A percentile compares a stretch with the other conserved stretches of the same genome.
These are phyloP conservation scores for Deakozyma indianensis DNA, from an alignment of 805 yeast genomes.

Conservation along the genomic window DNA sequence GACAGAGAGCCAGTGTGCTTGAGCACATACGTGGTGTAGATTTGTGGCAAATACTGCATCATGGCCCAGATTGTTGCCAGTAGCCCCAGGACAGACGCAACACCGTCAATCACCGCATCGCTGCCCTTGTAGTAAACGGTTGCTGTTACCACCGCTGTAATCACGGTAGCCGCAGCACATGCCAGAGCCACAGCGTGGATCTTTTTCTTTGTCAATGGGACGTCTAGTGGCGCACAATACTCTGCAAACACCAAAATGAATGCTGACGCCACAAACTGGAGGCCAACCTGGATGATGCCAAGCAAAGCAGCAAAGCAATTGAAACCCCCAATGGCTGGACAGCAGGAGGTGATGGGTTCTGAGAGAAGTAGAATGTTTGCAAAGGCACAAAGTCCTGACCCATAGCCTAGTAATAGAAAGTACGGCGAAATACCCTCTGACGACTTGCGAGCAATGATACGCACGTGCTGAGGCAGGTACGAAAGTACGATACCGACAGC, in stretches of 20 bases:
- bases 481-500: constrained; percentile 56
- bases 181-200: constrained; percentile 9
- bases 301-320: constrained; percentile 15
- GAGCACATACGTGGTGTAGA: constrained; percentile 49
- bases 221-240: constrained; percentile 11
- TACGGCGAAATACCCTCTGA: constrained; percentile 70
- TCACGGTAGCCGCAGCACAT: constrained; percentile 10
- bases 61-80: constrained; percentile 49
- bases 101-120: constrained; percentile 18
- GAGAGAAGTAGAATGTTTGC: constrained; percentile 53
- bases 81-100: constrained; percentile 48
- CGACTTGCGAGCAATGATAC: constrained; percentile 41
- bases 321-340: constrained; percentile 19
- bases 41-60: constrained; percentile 69
- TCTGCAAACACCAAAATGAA: constrained; percentile 14
- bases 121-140: constrained; percentile 1
- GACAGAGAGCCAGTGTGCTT: constrained; percentile 74
- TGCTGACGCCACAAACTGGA: constrained; percentile 12
- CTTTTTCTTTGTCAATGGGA: constrained; percentile 24
- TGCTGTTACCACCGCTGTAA: constrained; percentile 7
- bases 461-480: constrained; percentile 61
- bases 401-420: constrained; percentile 54
- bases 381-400: constrained; percentile 53
- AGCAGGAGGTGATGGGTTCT: constrained; percentile 48
- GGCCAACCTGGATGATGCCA: constrained; percentile 14